Evolutionary conservation across 768 basidiomycete genomes (phyloP), one percentile per base, ranked within the genome.

Genomic region (Phallus indusiatus): DNA sequence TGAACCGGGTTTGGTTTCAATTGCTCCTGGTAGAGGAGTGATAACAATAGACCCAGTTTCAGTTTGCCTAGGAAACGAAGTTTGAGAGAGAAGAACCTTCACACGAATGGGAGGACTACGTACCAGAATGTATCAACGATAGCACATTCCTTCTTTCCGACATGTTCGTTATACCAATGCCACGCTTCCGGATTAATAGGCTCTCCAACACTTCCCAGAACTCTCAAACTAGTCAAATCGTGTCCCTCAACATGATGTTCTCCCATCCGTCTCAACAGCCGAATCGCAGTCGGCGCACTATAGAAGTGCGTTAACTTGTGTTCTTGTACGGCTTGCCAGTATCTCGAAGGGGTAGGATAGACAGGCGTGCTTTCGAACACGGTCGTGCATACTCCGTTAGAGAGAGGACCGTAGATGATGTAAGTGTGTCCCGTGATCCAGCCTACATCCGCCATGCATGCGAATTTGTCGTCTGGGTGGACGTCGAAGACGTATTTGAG

Each of bases 361-460:
- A 97, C 84, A 16, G 95, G 96, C 2, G 96, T 98, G 33, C 88
- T 90, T 73, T 99, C 95, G 74, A 97, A 99, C 59, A 97, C 87
- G 62, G 80, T 85, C 5, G 90, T 92, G n/a, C 85, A 77, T 36
- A 88, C 82, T 47, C 89, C 90, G 64, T 87, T 86, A n/a, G 80
- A 75, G 54, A 97, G 85, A 2, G 95, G 95, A 14, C 95, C 95
- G 72, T 97, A 97, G 64, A 97, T 80, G 68, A 98, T 97, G 75
- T 97, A 91, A 74, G 89, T 90, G 74, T 96, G 93, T 17, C 94
- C 94, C 2, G 95, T 98, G 75, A 98, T 95, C 95, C 95, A 98
- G 66, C 95, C 95, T 55, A 99, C 81, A 68, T 99, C 95, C 59
- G 95, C 95, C 94, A 97, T 94, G 77, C 95, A 98, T 1, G 86